These are phyloP conservation scores for Tulasnella sp. DNA, from an alignment of 768 basidiomycete genomes.

Conservation along the genomic window DNA sequence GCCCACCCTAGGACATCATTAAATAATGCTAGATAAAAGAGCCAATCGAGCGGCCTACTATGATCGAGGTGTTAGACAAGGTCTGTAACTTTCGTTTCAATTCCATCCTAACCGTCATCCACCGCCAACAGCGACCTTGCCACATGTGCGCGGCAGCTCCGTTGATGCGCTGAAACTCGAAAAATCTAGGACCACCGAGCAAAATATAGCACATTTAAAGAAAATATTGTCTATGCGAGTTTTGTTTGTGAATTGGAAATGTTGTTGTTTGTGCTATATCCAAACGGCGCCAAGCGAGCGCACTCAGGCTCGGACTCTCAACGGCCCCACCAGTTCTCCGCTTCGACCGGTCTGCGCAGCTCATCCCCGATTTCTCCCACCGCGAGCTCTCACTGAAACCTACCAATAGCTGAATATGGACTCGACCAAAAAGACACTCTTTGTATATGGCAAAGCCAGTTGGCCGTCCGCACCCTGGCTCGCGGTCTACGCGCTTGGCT, in stretches of 20 bases:
- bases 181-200: too few species aligned
- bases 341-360: not conserved
- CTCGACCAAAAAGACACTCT: not conserved
- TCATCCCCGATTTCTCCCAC: not conserved
- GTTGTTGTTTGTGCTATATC: too few species aligned
- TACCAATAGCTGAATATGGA: not conserved
- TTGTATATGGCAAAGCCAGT: not conserved
- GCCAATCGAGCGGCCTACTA: constrained; percentile 4
- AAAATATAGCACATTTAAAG: too few species aligned
- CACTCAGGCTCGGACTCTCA: too few species aligned
- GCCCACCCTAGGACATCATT: constrained; percentile 7
- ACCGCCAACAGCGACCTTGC: not conserved
- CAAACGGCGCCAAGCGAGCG: too few species aligned
- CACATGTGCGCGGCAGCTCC: not conserved
- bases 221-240: too few species aligned
- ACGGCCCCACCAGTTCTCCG: too few species aligned
- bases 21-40: constrained; percentile 3
- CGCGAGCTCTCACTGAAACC: too few species aligned
- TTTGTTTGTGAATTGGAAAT: too few species aligned
- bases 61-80: not conserved
- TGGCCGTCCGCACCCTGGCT: constrained; percentile 2
- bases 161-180: not conserved
- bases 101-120: too few species aligned
- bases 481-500: not conserved
- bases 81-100: not conserved